Percentiles rank a stretch among this genome's conserved stretches.
Conservation (phyloP, 768 basidiomycete species). For the Thelephora ganbajun region DNA sequence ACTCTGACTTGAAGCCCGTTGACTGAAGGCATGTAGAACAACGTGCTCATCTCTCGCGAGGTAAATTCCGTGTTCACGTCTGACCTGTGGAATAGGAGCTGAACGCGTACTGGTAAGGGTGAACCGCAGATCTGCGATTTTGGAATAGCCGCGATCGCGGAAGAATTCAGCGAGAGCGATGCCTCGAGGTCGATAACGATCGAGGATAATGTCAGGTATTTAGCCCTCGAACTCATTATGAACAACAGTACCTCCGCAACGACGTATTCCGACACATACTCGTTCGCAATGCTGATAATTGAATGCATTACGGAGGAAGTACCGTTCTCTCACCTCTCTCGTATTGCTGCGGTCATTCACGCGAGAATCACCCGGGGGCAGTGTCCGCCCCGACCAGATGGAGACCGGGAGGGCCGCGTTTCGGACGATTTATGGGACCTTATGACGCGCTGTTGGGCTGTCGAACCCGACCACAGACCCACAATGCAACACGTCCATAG, state of each 20-base stretch:
- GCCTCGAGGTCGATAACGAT: slow-evolving; percentile 30
- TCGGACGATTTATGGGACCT: slow-evolving; percentile 33
- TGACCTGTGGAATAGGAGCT: too few relatives aligned
- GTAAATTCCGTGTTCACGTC: slow-evolving; percentile 16
- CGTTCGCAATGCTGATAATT: slow-evolving; percentile 46
- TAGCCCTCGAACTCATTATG: slow-evolving; percentile 44
- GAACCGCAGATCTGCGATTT: slow-evolving; percentile 48
- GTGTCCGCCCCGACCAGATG: slow-evolving; percentile 30
- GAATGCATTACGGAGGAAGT: slow-evolving; percentile 40
- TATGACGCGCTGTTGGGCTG: slow-evolving; percentile 34
- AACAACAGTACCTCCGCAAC: slow-evolving; percentile 26
- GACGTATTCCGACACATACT: slow-evolving; percentile 38
- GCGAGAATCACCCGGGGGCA: slow-evolving; percentile 24
- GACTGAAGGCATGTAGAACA: too few relatives aligned
- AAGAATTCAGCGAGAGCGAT: slow-evolving; percentile 37
- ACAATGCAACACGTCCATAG: too few relatives aligned
- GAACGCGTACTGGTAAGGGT: slow-evolving; percentile 20
- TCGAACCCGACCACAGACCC: slow-evolving; percentile 18
- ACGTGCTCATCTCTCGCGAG: slow-evolving; percentile 40
- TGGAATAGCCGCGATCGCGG: slow-evolving; percentile 49
- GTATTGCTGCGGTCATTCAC: slow-evolving; percentile 37
- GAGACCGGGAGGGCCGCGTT: slow-evolving; percentile 22
- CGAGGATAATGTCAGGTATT: slow-evolving; percentile 39
- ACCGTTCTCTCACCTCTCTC: slow-evolving; percentile 36
- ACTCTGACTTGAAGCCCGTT: too few relatives aligned